These are phyloP conservation scores for Pyrenophora seminiperda DNA, from an alignment of 2,329 filamentous ascomycete species.

Conservation along the genomic window DNA sequence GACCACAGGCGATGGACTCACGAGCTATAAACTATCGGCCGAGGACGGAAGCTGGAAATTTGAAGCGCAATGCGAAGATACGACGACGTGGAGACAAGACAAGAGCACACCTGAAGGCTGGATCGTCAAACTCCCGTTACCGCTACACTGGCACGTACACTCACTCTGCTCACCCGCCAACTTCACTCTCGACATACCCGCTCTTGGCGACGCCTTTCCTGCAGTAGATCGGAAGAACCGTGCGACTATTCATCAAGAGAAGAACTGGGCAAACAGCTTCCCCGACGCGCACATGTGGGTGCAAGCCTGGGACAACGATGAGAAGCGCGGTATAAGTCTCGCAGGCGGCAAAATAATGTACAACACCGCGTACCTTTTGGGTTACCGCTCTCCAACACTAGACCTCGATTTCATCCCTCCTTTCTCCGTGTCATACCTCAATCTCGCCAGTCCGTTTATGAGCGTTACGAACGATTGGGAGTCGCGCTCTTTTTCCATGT, in stretches of 20 bases:
- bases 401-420: slow-evolving; percentile 54
- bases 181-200: slow-evolving; percentile 49
- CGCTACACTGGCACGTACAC: slow-evolving; percentile 59
- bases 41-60: slow-evolving; percentile 46
- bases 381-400: slow-evolving; percentile 48
- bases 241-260: slow-evolving; percentile 56
- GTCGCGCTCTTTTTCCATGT: slow-evolving; percentile 46
- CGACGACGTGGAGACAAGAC: slow-evolving; percentile 47
- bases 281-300: slow-evolving; percentile 51
- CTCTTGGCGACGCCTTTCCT: slow-evolving; percentile 27
- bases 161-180: slow-evolving; percentile 50
- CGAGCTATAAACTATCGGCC: slow-evolving; percentile 42
- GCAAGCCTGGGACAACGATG: slow-evolving; percentile 32
- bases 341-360: slow-evolving; percentile 45
- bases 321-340: slow-evolving; percentile 35
- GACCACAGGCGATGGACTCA: slow-evolving; percentile 43
- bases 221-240: slow-evolving; percentile 36
- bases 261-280: slow-evolving; percentile 58
- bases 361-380: slow-evolving; percentile 53
- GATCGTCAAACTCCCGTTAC: slow-evolving; percentile 54
- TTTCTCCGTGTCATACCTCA: slow-evolving; percentile 45
- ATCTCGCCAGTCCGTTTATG: slow-evolving; percentile 50
- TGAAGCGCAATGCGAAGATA: slow-evolving; percentile 46
- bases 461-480: slow-evolving; percentile 50
- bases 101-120: slow-evolving; percentile 52